Evolutionary conservation across 169 alveolate genomes (phyloP).

Genomic region (Cyclospora cayetanensis): DNA sequence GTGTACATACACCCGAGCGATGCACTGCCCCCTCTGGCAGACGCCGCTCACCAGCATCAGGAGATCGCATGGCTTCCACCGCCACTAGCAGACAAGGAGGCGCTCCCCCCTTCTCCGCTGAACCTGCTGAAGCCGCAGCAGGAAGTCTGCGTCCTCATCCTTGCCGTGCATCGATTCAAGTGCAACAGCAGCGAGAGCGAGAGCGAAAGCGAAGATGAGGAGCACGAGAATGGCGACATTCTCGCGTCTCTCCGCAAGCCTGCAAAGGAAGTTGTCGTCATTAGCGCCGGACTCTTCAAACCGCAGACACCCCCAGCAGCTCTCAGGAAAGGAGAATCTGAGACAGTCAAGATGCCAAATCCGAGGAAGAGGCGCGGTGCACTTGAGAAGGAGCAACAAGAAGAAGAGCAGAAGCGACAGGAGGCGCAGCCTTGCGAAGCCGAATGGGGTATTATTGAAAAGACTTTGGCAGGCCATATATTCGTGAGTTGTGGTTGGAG

Average conservation of each 20-base stretch:
- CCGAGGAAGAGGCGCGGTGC: too few relatives aligned
- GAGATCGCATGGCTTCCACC: neutral
- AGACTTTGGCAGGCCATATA: neutral
- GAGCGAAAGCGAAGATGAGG: neutral
- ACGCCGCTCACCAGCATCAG: neutral
- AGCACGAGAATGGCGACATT: neutral
- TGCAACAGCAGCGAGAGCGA: conserved; percentile 29
- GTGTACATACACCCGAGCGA: conserved; percentile 34
- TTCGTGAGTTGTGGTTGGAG: conserved; percentile 34
- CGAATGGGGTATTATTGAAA: conserved; percentile 1
- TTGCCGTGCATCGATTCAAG: neutral
- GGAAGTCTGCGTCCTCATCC: neutral
- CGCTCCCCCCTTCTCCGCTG: neutral
- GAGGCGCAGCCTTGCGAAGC: conserved; percentile 10
- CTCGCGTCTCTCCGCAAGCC: neutral
- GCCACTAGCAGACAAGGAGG: neutral
- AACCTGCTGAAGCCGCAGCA: neutral
- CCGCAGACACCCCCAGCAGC: conserved; percentile 12
- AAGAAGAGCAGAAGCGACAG: conserved; percentile 34
- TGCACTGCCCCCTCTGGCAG: conserved; percentile 5
- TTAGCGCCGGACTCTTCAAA: conserved; percentile 1
- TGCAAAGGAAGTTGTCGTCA: neutral
- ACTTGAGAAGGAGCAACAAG: conserved; percentile 1
- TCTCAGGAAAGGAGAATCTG: conserved; percentile 25
- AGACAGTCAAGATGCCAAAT: neutral